Evolutionary conservation across 352 stramenopile genomes (phyloP).

Genomic region (Phytophthora sansomeana): DNA sequence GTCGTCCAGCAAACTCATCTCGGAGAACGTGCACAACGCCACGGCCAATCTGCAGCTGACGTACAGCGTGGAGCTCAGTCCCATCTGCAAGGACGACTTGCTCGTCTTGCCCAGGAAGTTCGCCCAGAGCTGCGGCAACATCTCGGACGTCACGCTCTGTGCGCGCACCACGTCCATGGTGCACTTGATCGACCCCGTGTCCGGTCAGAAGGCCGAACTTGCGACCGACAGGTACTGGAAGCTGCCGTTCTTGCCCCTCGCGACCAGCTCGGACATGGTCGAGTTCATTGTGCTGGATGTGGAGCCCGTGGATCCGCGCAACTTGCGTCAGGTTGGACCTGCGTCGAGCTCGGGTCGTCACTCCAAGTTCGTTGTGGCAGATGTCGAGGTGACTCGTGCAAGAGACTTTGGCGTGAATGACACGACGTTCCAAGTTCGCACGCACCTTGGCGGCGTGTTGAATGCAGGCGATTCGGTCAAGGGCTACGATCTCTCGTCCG

Average conservation of each 20-base stretch:
- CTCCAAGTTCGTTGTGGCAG: slow-evolving; percentile 56
- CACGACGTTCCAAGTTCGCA: slow-evolving; percentile 71
- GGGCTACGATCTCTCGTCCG: slow-evolving; percentile 73
- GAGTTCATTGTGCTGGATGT: slow-evolving; percentile 82
- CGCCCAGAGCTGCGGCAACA: slow-evolving; percentile 71
- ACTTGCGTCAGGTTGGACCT: slow-evolving; percentile 30
- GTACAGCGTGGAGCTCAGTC: slow-evolving; percentile 74
- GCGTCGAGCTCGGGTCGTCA: slow-evolving; percentile 10
- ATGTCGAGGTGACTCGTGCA: slow-evolving; percentile 73
- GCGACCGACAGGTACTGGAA: slow-evolving; percentile 79
- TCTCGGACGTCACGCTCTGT: slow-evolving; percentile 68
- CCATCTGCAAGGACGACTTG: slow-evolving; percentile 83
- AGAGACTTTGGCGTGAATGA: slow-evolving; percentile 87
- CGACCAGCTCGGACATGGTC: slow-evolving; percentile 63
- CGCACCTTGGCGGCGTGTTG: slow-evolving; percentile 67
- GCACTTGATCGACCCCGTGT: slow-evolving; percentile 71
- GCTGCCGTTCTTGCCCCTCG: slow-evolving; percentile 63
- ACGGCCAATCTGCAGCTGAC: slow-evolving; percentile 76
- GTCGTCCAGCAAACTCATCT: slow-evolving; percentile 78
- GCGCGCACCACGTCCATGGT: slow-evolving; percentile 68
- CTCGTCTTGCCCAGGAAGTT: slow-evolving; percentile 65
- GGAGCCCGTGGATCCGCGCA: slow-evolving; percentile 50
- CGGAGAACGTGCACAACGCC: slow-evolving; percentile 69
- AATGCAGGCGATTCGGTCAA: slow-evolving; percentile 72
- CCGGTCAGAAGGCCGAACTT: slow-evolving; percentile 62